Evolutionary conservation across 2,329 filamentous ascomycete species (phyloP).

Genomic region (Stylonectria norvegica): DNA sequence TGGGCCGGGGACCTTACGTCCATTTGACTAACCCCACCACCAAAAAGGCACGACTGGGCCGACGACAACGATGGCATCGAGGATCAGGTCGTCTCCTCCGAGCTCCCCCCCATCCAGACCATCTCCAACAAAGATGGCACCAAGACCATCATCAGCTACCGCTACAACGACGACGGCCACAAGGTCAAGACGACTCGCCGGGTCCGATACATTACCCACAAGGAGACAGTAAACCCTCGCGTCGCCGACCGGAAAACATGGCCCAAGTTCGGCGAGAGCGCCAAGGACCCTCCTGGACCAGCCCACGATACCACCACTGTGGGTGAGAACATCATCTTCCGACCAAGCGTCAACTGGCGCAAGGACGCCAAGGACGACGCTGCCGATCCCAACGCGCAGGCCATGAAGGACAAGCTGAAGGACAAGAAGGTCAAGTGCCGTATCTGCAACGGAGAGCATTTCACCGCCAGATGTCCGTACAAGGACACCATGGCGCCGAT

Average conservation of each 20-base stretch:
- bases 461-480: constrained; percentile 98
- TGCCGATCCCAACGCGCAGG: constrained; percentile 68
- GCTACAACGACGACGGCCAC: constrained; percentile 87
- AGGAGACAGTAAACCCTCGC: constrained; percentile 91
- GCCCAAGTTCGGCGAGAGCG: constrained; percentile 88
- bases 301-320: constrained; percentile 87
- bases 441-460: constrained; percentile 98
- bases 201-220: constrained; percentile 87
- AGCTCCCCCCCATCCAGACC: constrained; percentile 81
- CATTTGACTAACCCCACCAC: constrained; percentile 37
- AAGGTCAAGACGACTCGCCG: constrained; percentile 97
- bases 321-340: constrained; percentile 97
- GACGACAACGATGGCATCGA: constrained; percentile 93
- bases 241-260: constrained; percentile 93
- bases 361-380: constrained; percentile 79
- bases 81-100: constrained; percentile 57
- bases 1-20: constrained; percentile 15
- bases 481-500: constrained; percentile 98
- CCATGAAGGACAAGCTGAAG: constrained; percentile 80
- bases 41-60: constrained; percentile 75
- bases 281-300: constrained; percentile 78
- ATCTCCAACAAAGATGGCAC: constrained; percentile 98
- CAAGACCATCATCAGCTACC: constrained; percentile 89
- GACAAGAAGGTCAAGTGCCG: constrained; percentile 99
- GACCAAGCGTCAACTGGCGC: constrained; percentile 91